Conservation (phyloP, 495 filamentous ascomycete genomes). For the Penicillium nucicola region DNA sequence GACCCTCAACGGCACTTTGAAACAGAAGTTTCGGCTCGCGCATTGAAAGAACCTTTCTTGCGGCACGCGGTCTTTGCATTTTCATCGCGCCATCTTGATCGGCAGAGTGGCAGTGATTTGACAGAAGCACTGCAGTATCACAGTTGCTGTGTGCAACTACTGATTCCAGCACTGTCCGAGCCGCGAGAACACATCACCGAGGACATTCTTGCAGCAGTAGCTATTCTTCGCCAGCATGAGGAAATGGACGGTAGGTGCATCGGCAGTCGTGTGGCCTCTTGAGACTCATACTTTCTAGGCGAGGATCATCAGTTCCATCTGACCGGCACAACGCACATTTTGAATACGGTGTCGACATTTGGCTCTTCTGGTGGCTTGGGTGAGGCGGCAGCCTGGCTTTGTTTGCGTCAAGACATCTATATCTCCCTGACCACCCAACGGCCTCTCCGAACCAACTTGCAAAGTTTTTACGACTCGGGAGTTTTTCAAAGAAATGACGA, state of each 20-base stretch:
- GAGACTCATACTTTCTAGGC: conserved; percentile 10
- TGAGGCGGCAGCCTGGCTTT: conserved; percentile 32
- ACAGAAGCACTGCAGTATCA: conserved; percentile 28
- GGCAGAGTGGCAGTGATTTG: conserved; percentile 11
- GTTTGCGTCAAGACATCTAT: conserved; percentile 29
- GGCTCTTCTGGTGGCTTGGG: conserved; percentile 27
- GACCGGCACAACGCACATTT: conserved; percentile 26
- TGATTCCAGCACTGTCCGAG: conserved; percentile 25
- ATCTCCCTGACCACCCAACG: conserved; percentile 25
- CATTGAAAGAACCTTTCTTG: conserved; percentile 24
- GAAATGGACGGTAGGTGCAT: conserved; percentile 27
- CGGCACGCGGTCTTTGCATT: conserved; percentile 28
- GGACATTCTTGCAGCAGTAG: conserved; percentile 26
- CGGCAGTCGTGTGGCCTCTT: not conserved
- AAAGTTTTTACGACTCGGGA: conserved; percentile 23
- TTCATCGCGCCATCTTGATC: conserved; percentile 27
- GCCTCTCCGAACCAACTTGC: conserved; percentile 21
- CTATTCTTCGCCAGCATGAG: conserved; percentile 29
- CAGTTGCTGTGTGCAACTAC: conserved; percentile 23
- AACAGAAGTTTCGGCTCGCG: conserved; percentile 19
- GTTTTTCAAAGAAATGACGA: conserved; percentile 27
- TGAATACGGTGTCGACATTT: conserved; percentile 27
- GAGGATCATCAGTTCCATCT: conserved; percentile 32
- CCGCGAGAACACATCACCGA: conserved; percentile 19
- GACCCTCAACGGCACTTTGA: conserved; percentile 31